These are phyloP conservation scores for Alternaria sp. DNA, from an alignment of 2,329 filamentous ascomycete species.

Conservation along the genomic window DNA sequence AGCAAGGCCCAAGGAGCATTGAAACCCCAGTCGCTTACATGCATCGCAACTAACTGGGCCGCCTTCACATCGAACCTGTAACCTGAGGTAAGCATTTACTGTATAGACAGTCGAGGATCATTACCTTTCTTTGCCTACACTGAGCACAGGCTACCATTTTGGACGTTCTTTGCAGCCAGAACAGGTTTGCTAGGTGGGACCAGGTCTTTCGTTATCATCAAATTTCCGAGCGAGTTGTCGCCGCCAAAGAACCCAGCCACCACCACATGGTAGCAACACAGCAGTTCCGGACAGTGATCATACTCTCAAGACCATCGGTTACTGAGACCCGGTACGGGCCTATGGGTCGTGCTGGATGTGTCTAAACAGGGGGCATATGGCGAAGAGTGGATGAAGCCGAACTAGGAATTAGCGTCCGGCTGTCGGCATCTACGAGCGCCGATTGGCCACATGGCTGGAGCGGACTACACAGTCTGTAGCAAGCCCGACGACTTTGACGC, in stretches of 20 bases:
- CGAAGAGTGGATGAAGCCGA: not conserved
- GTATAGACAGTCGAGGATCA: not conserved
- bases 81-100: slow-evolving; percentile 40
- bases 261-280: not conserved
- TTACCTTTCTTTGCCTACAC: slow-evolving; percentile 1
- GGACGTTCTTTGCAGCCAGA: not conserved
- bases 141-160: not conserved
- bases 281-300: too few relatives aligned
- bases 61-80: slow-evolving; percentile 17
- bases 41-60: slow-evolving; percentile 15
- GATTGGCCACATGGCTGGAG: not conserved
- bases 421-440: not conserved
- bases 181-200: not conserved
- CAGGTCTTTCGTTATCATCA: not conserved
- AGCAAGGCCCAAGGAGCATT: slow-evolving; percentile 7
- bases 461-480: not conserved
- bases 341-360: not conserved
- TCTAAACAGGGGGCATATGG: not conserved
- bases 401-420: not conserved
- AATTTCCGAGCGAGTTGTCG: not conserved
- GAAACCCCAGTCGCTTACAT: slow-evolving; percentile 16
- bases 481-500: too few relatives aligned
- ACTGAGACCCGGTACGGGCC: too few relatives aligned
- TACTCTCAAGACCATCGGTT: too few relatives aligned
- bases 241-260: not conserved